Evolutionary conservation across 1,284 basidiomycete genomes (phyloP), one percentile per base, ranked within the genome.

Genomic region (Psilocybe mexicana): DNA sequence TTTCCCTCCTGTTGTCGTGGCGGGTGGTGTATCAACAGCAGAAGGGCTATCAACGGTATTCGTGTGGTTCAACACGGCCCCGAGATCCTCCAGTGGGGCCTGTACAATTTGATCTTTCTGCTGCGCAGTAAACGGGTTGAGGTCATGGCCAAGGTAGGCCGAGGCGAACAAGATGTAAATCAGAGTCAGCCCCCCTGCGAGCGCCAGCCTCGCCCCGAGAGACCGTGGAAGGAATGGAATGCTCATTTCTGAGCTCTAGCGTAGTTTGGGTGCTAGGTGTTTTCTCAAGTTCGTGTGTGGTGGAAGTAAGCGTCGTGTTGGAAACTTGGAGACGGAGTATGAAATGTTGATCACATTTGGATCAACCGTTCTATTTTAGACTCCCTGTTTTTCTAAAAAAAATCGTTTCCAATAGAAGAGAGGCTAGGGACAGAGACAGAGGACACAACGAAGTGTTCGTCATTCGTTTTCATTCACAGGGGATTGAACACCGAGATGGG

Each of bases 171-270:
- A 24, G 45, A 63, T 59, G 49, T 59, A 61, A n/a, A 56, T 52
- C 30, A 57, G 40, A 12, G 62, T 55, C 10, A 63, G 50, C 6
- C 42, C 54, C 6, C 62, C 62, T 6, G 58, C 62, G 43, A 63
- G 62, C 49, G 60, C 59, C 53, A 63, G 58, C 49, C 60, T 61
- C 52, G 60, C 58, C 18, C 53, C 57, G 10, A 57, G 53, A 2
- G 57, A 52, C 2, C 42, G 55, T 23, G 62, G 62, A 6, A 61
- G 50, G 35, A 59, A 46, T 10, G 30, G 44, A 8, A 55, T 18
- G 30, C 52, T 55, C 62, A 63, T 63, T 10, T 14, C 23, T 5
- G 28, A 40, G 30, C 30, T 33, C 5, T n/a, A 40, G 38, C 10
- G 3, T 5, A n/a, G 11, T 3, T 12, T 40, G 11, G 10, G 4